phyloP scores from a whole-genome alignment of 2,329 filamentous ascomycete species.

The Xylariaceae sp. region DNA sequence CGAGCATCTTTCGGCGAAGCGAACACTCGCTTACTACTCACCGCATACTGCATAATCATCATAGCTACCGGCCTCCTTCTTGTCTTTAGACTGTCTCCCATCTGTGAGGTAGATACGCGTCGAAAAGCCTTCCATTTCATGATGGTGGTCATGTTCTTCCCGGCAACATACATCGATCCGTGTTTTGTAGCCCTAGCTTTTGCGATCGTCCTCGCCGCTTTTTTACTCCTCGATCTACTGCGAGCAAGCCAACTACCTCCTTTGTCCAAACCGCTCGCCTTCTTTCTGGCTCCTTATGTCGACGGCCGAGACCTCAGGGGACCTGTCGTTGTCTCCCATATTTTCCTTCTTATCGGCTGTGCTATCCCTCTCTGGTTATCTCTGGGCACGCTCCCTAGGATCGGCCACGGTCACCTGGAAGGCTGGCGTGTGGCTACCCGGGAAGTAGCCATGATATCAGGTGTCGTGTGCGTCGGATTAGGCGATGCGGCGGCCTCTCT shows the following conservation, averaged over 20 bases:
- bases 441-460: constrained; percentile 86
- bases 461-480: constrained; percentile 90
- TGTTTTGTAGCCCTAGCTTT: constrained; percentile 76
- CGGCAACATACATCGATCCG: constrained; percentile 81
- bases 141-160: constrained; percentile 95
- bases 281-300: constrained; percentile 88
- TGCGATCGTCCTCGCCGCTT: constrained; percentile 73
- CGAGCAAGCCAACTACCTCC: constrained; percentile 89
- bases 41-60: constrained; percentile 67
- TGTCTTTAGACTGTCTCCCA: constrained; percentile 68
- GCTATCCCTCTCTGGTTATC: constrained; percentile 91
- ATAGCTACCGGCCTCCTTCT: constrained; percentile 67
- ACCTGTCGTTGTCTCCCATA: constrained; percentile 91
- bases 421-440: constrained; percentile 73
- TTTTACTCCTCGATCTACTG: constrained; percentile 83
- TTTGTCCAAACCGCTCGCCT: constrained; percentile 76
- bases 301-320: constrained; percentile 90
- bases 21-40: constrained; percentile 74
- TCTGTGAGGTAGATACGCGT: constrained; percentile 90
- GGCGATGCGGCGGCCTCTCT: constrained; percentile 91
- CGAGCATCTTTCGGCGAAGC: constrained; percentile 66
- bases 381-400: constrained; percentile 63
- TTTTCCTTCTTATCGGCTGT: constrained; percentile 91
- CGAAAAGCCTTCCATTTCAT: constrained; percentile 98
- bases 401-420: constrained; percentile 49